Evolutionary conservation across 768 basidiomycete genomes (phyloP).

Genomic region (Tubosaeta brunneosetosa): DNA sequence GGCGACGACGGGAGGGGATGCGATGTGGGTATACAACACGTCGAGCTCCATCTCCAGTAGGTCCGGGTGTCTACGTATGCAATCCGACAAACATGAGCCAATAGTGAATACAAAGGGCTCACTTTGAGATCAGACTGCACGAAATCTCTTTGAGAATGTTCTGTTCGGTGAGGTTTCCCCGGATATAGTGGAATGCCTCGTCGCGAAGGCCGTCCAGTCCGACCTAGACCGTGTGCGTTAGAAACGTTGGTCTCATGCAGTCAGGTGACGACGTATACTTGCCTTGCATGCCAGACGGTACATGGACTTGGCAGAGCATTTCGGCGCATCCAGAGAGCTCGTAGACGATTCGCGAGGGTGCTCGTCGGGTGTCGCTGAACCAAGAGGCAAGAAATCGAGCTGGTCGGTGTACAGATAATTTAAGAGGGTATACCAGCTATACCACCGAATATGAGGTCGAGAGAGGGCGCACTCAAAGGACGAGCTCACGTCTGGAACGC

Average conservation of each 20-base stretch:
- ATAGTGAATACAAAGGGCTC: background rate
- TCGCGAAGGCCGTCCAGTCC: constrained; percentile 17
- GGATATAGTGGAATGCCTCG: constrained; percentile 14
- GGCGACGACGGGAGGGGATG: constrained; percentile 9
- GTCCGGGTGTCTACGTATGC: constrained; percentile 5
- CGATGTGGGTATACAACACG: constrained; percentile 16
- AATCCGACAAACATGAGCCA: too few species aligned
- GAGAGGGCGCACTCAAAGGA: background rate
- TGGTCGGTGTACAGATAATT: constrained; percentile 38
- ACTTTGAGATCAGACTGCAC: constrained; percentile 19
- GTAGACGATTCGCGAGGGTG: constrained; percentile 1
- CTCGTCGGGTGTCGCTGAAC: constrained; percentile 4
- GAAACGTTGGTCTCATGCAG: background rate
- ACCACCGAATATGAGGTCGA: background rate
- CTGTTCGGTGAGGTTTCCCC: constrained; percentile 11
- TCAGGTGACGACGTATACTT: background rate
- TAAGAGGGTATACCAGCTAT: constrained; percentile 37
- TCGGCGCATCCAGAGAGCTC: constrained; percentile 4
- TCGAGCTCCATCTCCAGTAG: constrained; percentile 21
- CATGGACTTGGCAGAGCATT: constrained; percentile 43
- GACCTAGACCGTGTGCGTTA: constrained; percentile 4
- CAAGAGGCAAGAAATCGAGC: constrained; percentile 30
- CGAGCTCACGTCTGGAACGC: constrained; percentile 26
- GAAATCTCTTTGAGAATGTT: constrained; percentile 24
- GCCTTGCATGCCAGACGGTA: constrained; percentile 41